phyloP scores from a whole-genome alignment of 352 stramenopile genomes.

The Phytopythium ostracodes region DNA sequence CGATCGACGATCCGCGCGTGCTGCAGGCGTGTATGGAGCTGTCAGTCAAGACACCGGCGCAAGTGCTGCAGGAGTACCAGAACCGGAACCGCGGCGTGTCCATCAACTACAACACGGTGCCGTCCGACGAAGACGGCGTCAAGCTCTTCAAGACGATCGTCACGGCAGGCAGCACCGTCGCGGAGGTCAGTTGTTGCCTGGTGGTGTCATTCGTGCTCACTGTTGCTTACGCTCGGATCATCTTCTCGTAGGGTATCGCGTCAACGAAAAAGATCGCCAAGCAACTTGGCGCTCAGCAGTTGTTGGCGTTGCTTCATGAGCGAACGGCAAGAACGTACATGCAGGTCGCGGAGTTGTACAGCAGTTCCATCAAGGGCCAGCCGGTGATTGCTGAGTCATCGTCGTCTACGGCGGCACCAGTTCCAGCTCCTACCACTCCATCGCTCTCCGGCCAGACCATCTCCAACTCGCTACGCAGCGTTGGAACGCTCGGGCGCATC shows the following conservation, averaged over 20 bases:
- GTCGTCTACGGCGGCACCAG: conserved; percentile 12
- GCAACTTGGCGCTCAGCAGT: conserved; percentile 67
- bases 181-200: conserved; percentile 34
- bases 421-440: background rate
- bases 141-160: conserved; percentile 85
- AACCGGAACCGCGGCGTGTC: conserved; percentile 74
- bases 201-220: no score
- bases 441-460: conserved; percentile 4
- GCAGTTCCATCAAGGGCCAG: conserved; percentile 37
- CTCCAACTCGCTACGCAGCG: conserved; percentile 7
- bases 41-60: conserved; percentile 74
- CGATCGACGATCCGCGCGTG: conserved; percentile 56
- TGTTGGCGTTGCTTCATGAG: conserved; percentile 65
- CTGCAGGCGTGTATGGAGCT: conserved; percentile 77
- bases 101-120: conserved; percentile 79
- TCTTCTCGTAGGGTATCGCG: conserved; percentile 38
- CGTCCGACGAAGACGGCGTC: conserved; percentile 38
- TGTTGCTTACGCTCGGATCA: background rate
- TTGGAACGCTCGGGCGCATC: conserved; percentile 2
- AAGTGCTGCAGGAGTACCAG: conserved; percentile 86
- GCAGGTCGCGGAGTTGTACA: conserved; percentile 73
- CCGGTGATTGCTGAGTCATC: conserved; percentile 18
- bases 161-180: conserved; percentile 53
- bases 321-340: conserved; percentile 42
- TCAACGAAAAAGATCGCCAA: conserved; percentile 83